Conservation (phyloP, 2,329 filamentous ascomycete genomes). For the Didymella keratinophila region DNA sequence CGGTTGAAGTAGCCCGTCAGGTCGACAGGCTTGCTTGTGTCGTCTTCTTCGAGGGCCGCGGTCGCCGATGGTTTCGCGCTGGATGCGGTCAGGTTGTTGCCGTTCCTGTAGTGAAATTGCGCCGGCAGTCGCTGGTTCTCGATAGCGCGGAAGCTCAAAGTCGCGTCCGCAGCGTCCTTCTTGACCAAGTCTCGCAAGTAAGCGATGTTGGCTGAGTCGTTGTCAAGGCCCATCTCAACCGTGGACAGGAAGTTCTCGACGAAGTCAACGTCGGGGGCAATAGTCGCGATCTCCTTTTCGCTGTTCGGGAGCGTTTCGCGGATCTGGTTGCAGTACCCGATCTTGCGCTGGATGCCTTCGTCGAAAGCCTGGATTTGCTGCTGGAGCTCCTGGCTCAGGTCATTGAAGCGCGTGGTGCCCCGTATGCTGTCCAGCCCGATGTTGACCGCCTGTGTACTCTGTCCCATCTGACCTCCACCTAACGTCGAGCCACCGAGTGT, state of each 20-base stretch:
- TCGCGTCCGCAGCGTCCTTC: slow-evolving; percentile 73
- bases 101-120: slow-evolving; percentile 65
- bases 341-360: slow-evolving; percentile 79
- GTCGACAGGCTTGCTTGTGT: slow-evolving; percentile 51
- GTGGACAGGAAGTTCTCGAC: slow-evolving; percentile 68
- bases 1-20: slow-evolving; percentile 57
- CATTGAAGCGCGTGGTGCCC: slow-evolving; percentile 89
- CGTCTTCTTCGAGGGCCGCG: slow-evolving; percentile 49
- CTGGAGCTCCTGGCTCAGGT: slow-evolving; percentile 83
- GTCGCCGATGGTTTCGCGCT: slow-evolving; percentile 37
- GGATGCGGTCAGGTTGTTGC: slow-evolving; percentile 48
- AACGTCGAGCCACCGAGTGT: slow-evolving; percentile 36
- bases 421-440: slow-evolving; percentile 69
- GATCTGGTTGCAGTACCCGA: slow-evolving; percentile 77
- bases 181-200: slow-evolving; percentile 65
- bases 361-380: slow-evolving; percentile 80
- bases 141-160: slow-evolving; percentile 75
- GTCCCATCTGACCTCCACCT: slow-evolving; percentile 38
- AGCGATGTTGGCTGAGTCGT: slow-evolving; percentile 68
- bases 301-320: slow-evolving; percentile 70
- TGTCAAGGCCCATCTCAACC: slow-evolving; percentile 68
- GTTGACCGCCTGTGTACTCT: slow-evolving; percentile 39
- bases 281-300: slow-evolving; percentile 67
- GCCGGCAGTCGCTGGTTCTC: slow-evolving; percentile 76
- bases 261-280: slow-evolving; percentile 71